phyloP scores from a whole-genome alignment of 1,284 basidiomycete species.

The Ceratobasidium sp. region DNA sequence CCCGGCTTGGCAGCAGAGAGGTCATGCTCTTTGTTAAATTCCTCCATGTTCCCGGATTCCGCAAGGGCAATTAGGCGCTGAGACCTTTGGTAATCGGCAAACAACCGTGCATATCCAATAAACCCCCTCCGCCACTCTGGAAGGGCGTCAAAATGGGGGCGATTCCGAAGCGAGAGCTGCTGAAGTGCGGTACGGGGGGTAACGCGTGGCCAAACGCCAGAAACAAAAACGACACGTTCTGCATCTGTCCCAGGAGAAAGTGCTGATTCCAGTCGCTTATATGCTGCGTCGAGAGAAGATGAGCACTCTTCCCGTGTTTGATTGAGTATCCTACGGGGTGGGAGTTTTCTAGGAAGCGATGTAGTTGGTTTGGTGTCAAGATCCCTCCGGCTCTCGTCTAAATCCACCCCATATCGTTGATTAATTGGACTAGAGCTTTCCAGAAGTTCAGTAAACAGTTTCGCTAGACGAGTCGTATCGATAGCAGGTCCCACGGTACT shows the following conservation, averaged over 20 bases:
- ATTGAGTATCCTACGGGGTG: not conserved
- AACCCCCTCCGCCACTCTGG: constrained; percentile 3
- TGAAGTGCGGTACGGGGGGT: constrained; percentile 11
- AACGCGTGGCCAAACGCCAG: constrained; percentile 37
- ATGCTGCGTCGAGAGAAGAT: not conserved
- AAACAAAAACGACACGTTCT: not conserved
- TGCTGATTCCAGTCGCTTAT: not conserved
- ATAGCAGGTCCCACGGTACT: not conserved
- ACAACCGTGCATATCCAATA: constrained; percentile 16
- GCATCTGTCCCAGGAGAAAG: not conserved
- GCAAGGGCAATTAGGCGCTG: constrained; percentile 17
- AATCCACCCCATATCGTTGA: not conserved
- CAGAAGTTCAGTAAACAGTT: not conserved
- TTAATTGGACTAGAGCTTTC: not conserved
- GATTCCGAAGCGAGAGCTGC: constrained; percentile 2
- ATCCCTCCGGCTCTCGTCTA: constrained; percentile 8
- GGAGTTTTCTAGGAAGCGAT: not conserved
- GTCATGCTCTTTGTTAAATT: constrained; percentile 28
- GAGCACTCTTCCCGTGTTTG: not conserved
- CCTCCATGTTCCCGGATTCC: not conserved
- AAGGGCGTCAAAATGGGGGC: not conserved
- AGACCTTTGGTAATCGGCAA: constrained; percentile 16
- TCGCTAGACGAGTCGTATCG: not conserved
- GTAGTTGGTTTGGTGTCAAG: not conserved
- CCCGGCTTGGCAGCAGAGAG: not conserved